Conservation (phyloP, 2,329 filamentous ascomycete species). For the Metarhizium rileyi region DNA sequence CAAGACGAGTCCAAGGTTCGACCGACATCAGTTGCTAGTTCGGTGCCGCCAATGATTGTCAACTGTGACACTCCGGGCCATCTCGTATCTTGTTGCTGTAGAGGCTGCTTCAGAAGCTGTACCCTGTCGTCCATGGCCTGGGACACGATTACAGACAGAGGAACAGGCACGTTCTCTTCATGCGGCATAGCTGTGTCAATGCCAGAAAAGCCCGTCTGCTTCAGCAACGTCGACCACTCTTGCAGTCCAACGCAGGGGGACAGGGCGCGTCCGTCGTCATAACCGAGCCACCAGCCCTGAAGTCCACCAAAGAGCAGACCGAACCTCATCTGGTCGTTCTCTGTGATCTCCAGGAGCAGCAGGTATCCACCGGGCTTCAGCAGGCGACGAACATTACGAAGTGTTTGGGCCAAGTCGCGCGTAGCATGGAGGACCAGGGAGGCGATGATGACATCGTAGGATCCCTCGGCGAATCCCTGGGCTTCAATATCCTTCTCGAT, state of each 20-base stretch:
- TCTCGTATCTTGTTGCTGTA: not conserved
- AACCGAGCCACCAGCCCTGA: not conserved
- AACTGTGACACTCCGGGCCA: too few species aligned
- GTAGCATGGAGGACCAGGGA: conserved; percentile 29
- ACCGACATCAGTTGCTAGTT: not conserved
- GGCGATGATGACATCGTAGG: conserved; percentile 30
- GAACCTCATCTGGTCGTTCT: not conserved
- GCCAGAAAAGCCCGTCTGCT: not conserved
- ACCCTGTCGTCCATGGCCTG: not conserved
- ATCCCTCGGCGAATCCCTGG: conserved; percentile 20
- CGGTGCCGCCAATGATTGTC: too few species aligned
- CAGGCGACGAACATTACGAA: conserved; percentile 6
- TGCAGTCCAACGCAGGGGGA: not conserved
- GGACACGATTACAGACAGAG: not conserved
- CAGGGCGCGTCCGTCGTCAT: not conserved
- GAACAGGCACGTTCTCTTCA: not conserved
- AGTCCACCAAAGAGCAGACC: not conserved
- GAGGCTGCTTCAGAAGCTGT: not conserved
- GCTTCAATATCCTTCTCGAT: conserved; percentile 13
- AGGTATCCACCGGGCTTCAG: conserved; percentile 8
- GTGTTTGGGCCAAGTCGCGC: conserved; percentile 12
- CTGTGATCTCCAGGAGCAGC: not conserved
- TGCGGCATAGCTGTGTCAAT: not conserved
- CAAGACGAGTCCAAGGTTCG: not conserved
- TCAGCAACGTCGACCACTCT: not conserved